Conservation (phyloP, 768 basidiomycete genomes). For the Lentinus brumalis region DNA sequence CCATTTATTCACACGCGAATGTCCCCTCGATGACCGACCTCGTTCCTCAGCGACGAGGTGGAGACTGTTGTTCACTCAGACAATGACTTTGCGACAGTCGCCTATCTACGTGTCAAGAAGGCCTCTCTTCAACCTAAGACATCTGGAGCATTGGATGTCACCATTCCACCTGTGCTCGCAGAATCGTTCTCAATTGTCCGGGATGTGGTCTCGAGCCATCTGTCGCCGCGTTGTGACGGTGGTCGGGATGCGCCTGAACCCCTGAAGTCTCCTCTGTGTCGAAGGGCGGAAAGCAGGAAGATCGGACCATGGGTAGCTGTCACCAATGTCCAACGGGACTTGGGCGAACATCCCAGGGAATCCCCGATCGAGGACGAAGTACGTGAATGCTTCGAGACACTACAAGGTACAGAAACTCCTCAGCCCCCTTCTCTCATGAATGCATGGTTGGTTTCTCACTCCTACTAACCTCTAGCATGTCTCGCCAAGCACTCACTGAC, state of each 20-base stretch:
- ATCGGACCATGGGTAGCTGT: slow-evolving; percentile 71
- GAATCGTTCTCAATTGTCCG: slow-evolving; percentile 34
- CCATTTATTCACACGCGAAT: background rate
- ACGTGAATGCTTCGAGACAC: slow-evolving; percentile 58
- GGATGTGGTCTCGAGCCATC: slow-evolving; percentile 3
- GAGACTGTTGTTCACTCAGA: slow-evolving; percentile 79
- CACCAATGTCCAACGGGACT: slow-evolving; percentile 50
- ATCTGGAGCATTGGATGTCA: slow-evolving; percentile 21
- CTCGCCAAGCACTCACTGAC: slow-evolving; percentile 43
- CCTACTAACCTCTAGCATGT: background rate
- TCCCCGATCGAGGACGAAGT: slow-evolving; percentile 73
- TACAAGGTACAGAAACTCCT: slow-evolving; percentile 51
- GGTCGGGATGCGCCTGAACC: background rate
- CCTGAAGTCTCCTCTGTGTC: background rate
- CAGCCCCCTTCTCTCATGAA: too few relatives aligned
- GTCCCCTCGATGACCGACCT: background rate
- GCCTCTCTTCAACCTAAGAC: slow-evolving; percentile 65
- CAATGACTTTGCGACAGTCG: slow-evolving; percentile 86
- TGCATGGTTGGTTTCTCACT: background rate
- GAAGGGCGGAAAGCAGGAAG: slow-evolving; percentile 16
- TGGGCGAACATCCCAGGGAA: slow-evolving; percentile 15
- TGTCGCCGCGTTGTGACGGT: background rate
- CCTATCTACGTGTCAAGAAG: slow-evolving; percentile 79
- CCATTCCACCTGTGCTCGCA: slow-evolving; percentile 57
- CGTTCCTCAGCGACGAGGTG: slow-evolving; percentile 48